Evolutionary conservation across 805 yeast genomes (phyloP).

Genomic region (Kurtzmaniella fragi): DNA sequence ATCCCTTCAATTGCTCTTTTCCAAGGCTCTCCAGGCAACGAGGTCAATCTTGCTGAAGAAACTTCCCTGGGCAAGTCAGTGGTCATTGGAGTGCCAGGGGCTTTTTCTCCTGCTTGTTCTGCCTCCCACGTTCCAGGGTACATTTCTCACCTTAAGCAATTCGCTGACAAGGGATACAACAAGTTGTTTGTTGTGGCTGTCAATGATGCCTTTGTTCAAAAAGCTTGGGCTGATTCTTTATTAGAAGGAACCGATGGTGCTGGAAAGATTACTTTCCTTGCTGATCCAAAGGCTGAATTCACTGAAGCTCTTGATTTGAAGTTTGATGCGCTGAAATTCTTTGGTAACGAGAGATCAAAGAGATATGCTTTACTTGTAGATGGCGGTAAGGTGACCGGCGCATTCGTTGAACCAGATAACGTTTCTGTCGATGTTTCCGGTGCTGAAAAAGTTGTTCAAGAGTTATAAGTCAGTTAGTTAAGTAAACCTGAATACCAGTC

Average conservation of each 20-base stretch:
- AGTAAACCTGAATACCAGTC: too few species aligned
- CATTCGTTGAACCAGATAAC: conserved; percentile 78
- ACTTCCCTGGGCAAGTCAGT: conserved; percentile 28
- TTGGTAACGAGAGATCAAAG: conserved; percentile 71
- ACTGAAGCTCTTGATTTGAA: conserved; percentile 57
- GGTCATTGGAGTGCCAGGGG: conserved; percentile 48
- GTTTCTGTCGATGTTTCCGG: conserved; percentile 57
- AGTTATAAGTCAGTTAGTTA: conserved; percentile 10
- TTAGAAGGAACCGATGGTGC: conserved; percentile 12
- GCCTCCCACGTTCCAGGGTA: conserved; percentile 74
- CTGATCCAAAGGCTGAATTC: conserved; percentile 78
- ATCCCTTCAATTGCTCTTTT: conserved; percentile 56
- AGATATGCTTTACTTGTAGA: conserved; percentile 75
- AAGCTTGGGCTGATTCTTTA: conserved; percentile 63
- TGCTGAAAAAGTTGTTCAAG: conserved; percentile 40
- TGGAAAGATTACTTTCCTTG: conserved; percentile 50
- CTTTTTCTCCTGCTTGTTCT: conserved; percentile 78
- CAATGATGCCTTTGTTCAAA: conserved; percentile 81
- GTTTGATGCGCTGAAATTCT: conserved; percentile 71
- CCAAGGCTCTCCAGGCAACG: conserved; percentile 63
- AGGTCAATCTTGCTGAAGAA: conserved; percentile 50
- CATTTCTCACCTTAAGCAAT: conserved; percentile 43
- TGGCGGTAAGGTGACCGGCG: conserved; percentile 63
- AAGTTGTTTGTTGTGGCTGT: conserved; percentile 68
- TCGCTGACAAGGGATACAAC: conserved; percentile 62